Evolutionary conservation across 768 basidiomycete species (phyloP), one percentile per base, ranked within the genome.

Genomic region (Candolleomyces eurysporus): DNA sequence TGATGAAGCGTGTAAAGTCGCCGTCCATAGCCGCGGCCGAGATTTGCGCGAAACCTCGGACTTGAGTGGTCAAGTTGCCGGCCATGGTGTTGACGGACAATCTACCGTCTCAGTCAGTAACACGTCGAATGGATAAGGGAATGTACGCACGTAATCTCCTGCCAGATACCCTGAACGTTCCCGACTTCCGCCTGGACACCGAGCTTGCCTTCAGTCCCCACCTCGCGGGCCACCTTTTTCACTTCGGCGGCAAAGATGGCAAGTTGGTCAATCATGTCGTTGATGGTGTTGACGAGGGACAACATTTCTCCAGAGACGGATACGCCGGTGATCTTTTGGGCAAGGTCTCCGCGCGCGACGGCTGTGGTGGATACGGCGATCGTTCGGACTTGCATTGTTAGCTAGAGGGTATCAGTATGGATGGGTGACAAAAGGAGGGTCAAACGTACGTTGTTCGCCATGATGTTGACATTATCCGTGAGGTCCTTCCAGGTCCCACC

Each of bases 81-180:
- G 94, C 96, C 96, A 99, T 98, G 11, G 92, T 96, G 73, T 98
- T 99, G 65, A 98, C 96, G 58, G 95, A 95, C 68, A 94, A 84
- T 16, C 94, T 96, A 57, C 19, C 57, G 26, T 9, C 22, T 16
- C 14, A 55, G 13, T 42, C 21, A 32, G 17, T 59, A 16, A 21
- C 43, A 42, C 58, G 40, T 9, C 19, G 13, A 43, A 30, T n/a
- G 46, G 36, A 61, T 48, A 56, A 32, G 62, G 42, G 21, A 48
- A 43, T 16, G 16, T 0, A 83, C 92, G 60, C 71, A 95, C 92
- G 96, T 98, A 72, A 99, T 98, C 73, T 96, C 95, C 68, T 96
- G 92, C 97, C 97, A 99, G 39, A 94, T 96, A 43, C 97, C 97
- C 71, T 98, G 94, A 6, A 98, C 92, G 60, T 95, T 93, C 61